Base-by-base conservation (phyloP, 2,329 filamentous ascomycete species). In the Diatrype stigma region DNA sequence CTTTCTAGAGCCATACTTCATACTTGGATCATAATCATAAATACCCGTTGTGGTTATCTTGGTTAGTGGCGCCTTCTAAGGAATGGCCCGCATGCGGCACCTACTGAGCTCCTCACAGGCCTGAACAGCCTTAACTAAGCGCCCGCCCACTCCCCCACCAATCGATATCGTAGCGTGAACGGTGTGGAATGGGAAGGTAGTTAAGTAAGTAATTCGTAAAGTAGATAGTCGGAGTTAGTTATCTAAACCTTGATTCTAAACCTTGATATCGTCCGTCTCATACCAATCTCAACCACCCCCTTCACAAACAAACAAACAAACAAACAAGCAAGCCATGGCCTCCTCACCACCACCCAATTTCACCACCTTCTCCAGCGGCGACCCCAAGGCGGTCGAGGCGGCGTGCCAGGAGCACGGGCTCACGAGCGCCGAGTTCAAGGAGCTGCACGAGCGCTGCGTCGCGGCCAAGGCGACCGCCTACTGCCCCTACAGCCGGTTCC, bases 401-500 rank as follows among this genome's bases (percentile, higher is more conserved):
- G 67, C 68, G 37, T 75, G 73, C 65, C 46, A 56, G 14, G 58
- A 66, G 30, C 68, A 78, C 66, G 67, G 66, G 64, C 74, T 96
- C 42, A 83, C 81, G 10, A 66, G 71, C 16, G 67, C 73, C 46
- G 86, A 96, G 67, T 81, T 96, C 66, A 67, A 75, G 52, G 73
- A 76, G 40, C 80, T 96, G 45, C 80, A 79, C 48, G 69, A 73
- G 51, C 76, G 80, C 64, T 85, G 86, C 58, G 75, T 81, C 48
- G 82, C 82, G 6, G 90, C 92, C 53, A 95, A 95, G 70, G 76
- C 76, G 2, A 79, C 76, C 49, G 91, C 93, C 34, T 96, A 97
- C 74, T 96, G 91, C 81, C 91, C 89, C 3, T 96, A 96, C 77
- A 95, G 90, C 62, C 81, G 86, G 53, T 99, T 97, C 78, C 89